These are phyloP conservation scores for Trichoderma orchidacearum DNA, from an alignment of 495 filamentous ascomycete species.

Conservation along the genomic window DNA sequence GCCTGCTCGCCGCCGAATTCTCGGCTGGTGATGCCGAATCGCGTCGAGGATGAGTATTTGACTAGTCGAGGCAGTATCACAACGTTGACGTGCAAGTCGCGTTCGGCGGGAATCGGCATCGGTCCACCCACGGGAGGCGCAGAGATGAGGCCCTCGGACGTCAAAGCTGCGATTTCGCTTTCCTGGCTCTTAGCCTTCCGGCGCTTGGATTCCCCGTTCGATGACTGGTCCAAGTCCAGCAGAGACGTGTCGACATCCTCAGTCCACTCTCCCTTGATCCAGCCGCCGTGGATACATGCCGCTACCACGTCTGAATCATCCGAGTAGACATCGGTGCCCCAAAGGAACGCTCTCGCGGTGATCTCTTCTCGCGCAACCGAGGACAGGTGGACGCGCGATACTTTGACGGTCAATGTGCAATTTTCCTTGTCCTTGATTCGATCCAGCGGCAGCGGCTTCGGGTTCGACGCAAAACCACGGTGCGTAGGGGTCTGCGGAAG, in stretches of 20 bases:
- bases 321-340: constrained; percentile 89
- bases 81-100: constrained; percentile 73
- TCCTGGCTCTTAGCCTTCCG: constrained; percentile 4
- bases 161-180: constrained; percentile 3
- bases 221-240: constrained; percentile 45
- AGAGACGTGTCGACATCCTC: constrained; percentile 53
- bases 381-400: constrained; percentile 66
- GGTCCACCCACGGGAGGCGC: constrained; percentile 35
- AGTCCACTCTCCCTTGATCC: constrained; percentile 77
- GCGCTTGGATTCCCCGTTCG: constrained; percentile 10
- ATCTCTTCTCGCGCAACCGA: constrained; percentile 62
- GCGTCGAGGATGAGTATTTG: constrained; percentile 56
- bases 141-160: constrained; percentile 18
- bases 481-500: constrained; percentile 30
- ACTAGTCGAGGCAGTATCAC: constrained; percentile 69
- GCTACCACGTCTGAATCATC: constrained; percentile 92
- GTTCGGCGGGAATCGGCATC: constrained; percentile 38
- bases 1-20: constrained; percentile 44
- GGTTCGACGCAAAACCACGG: constrained; percentile 55
- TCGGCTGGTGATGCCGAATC: constrained; percentile 69
- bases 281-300: constrained; percentile 85
- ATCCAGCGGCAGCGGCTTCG: constrained; percentile 53
- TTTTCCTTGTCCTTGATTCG: constrained; percentile 74
- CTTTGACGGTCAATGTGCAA: constrained; percentile 76
- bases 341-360: constrained; percentile 60